Conservation (phyloP, 768 basidiomycete genomes). For the Austroboletus eburneus region DNA sequence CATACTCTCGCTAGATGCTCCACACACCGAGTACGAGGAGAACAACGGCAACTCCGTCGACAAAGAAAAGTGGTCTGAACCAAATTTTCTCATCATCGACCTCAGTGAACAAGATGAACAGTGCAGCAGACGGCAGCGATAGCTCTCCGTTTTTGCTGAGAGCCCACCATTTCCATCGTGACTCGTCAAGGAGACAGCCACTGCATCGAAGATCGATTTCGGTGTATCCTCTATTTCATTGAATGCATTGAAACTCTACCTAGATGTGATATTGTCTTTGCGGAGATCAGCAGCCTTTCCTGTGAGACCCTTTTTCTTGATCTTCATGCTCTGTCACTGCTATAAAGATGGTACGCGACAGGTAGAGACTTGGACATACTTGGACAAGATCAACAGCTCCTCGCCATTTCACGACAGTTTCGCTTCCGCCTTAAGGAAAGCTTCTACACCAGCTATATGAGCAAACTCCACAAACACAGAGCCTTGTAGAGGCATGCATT, state of each 20-base stretch:
- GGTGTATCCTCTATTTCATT: slow-evolving; percentile 49
- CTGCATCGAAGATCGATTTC: no score
- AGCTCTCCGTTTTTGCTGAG: no score
- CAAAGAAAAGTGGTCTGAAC: no score
- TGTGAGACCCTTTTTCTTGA: slow-evolving; percentile 86
- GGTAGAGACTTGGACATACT: slow-evolving; percentile 44
- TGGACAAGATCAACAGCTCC: slow-evolving; percentile 82
- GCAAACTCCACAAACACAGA: slow-evolving; percentile 93
- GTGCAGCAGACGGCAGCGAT: no score
- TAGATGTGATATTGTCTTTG: slow-evolving; percentile 48
- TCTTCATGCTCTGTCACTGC: slow-evolving; percentile 76
- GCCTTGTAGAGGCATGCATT: slow-evolving; percentile 44
- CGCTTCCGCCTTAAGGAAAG: slow-evolving; percentile 76
- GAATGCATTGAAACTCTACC: slow-evolving; percentile 77
- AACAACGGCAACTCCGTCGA: no score
- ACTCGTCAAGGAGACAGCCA: no score
- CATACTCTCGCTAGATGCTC: no score
- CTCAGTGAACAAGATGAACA: no score
- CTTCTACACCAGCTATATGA: slow-evolving; percentile 60
- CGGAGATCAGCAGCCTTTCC: slow-evolving; percentile 64
- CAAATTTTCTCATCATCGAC: no score
- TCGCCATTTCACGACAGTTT: slow-evolving; percentile 77
- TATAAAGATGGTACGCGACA: not conserved
- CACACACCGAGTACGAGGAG: no score
- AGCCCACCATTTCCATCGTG: no score